These are phyloP conservation scores for Gentiana dahurica DNA, from an alignment of 257 asterid species.

Conservation along the genomic window DNA sequence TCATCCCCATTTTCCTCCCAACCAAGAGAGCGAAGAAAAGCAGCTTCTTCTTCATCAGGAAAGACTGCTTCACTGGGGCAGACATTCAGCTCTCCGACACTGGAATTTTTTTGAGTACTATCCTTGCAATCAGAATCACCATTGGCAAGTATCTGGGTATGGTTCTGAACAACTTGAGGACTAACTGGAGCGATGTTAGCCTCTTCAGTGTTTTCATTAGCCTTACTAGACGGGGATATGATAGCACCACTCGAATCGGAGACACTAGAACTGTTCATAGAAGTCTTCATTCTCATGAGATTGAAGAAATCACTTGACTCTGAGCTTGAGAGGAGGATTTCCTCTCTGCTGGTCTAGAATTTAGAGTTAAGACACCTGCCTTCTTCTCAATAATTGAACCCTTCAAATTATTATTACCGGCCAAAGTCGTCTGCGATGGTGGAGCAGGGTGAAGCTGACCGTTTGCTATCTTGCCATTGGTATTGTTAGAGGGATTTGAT, in stretches of 20 bases:
- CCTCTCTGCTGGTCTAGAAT: conserved; percentile 33
- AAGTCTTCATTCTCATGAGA: conserved; percentile 68
- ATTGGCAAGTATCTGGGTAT: conserved; percentile 14
- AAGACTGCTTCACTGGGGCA: conserved; percentile 17
- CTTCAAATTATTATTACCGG: conserved; percentile 25
- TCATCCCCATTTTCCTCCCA: conserved; percentile 92
- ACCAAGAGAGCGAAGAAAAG: conserved; percentile 86
- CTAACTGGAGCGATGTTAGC: conserved; percentile 18
- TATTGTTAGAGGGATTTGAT: conserved; percentile 27
- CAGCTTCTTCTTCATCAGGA: conserved; percentile 70
- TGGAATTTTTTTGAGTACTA: conserved; percentile 16
- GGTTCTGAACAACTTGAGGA: conserved; percentile 18
- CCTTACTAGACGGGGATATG: conserved; percentile 27
- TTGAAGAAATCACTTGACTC: conserved; percentile 76
- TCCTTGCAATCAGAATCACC: conserved; percentile 16
- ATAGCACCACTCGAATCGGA: conserved; percentile 27
- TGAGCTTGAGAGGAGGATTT: conserved; percentile 60
- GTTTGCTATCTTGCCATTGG: conserved; percentile 22
- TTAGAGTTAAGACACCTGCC: conserved; percentile 33
- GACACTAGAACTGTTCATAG: conserved; percentile 16
- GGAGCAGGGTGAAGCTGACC: conserved; percentile 29
- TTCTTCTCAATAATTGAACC: conserved; percentile 46
- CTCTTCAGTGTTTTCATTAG: conserved; percentile 35
- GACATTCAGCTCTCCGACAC: conserved; percentile 27
- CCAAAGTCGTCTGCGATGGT: conserved; percentile 25